Evolutionary conservation across 805 yeast species (phyloP), one percentile per base, ranked within the genome.

Genomic region (Metschnikowia drakensbergensis): DNA sequence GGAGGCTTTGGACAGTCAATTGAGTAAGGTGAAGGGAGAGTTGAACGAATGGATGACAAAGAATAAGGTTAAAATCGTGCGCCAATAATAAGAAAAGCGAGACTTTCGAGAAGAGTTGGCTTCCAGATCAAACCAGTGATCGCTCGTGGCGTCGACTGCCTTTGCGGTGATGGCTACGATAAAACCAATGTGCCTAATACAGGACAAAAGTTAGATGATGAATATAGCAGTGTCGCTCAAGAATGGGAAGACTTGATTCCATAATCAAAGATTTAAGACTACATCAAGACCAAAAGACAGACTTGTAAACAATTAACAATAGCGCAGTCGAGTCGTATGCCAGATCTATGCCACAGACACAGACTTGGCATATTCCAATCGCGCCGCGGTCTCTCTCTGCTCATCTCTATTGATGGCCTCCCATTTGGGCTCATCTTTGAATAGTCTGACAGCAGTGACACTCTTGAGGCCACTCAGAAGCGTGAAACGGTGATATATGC

Each of bases 371-470:
- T 72, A 72, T n/a, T 59, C 60, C 11, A 52, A 28, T 41, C 77
- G 65, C 13, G 75, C 75, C 26, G 58, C 64, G n/a, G 69, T 63
- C 26, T 54, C 46, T 32, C 58, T 58, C 30, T 64, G 61, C 30
- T 63, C 61, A 31, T 88, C 87, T 51, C 95, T 79, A 61, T 81
- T 80, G 59, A 87, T 78, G 6, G 97, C 96, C 32, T 84, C 80
- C 99, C 99, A 92, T 65, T 90, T 92, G 27, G 98, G 98, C 69
- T 91, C 96, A 58, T 89, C 97, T 65, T 89, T 82, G 72, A 92
- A 92, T 58, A 92, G 69, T 55, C 99, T 75, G 60, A 87, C 64
- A 3, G 98, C 96, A 50, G 79, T 78, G 56, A 92, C 84, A 55
- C 78, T 77, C 64, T 82, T 81, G 43, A 70, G 61, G 17, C 62